Evolutionary conservation across 768 basidiomycete species (phyloP).

Genomic region (Rhodosporidiobolus sp.): DNA sequence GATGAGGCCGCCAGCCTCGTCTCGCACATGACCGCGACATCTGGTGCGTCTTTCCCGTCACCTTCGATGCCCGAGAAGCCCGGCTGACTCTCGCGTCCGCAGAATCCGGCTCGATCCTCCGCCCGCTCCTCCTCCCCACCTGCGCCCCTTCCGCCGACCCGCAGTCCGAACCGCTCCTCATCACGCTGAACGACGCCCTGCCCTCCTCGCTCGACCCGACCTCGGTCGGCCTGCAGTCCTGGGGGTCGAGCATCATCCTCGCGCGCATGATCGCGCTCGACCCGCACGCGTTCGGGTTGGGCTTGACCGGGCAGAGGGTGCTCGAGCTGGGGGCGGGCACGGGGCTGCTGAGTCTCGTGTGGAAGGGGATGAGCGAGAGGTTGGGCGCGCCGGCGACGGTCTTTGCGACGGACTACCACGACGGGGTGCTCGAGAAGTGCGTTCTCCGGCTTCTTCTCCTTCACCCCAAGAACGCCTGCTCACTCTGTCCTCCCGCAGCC

Average conservation of each 20-base stretch:
- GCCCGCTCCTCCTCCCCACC: conserved; percentile 36
- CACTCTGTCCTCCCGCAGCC: conserved; percentile 31
- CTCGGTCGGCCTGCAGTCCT: conserved; percentile 67
- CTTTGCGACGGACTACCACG: conserved; percentile 75
- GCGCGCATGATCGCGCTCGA: conserved; percentile 61
- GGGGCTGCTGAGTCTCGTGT: conserved; percentile 68
- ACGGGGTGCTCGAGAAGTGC: conserved; percentile 64
- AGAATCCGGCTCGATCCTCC: conserved; percentile 34
- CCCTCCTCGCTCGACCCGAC: conserved; percentile 60
- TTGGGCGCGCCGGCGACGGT: conserved; percentile 48
- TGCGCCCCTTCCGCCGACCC: conserved; percentile 15
- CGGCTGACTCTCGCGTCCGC: neutral
- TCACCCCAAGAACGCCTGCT: too few relatives aligned
- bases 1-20: conserved; percentile 29
- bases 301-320: conserved; percentile 49
- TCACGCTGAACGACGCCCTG: conserved; percentile 64
- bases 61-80: too few relatives aligned
- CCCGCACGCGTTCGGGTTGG: conserved; percentile 52
- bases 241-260: conserved; percentile 73
- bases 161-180: conserved; percentile 34
- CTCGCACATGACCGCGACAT: conserved; percentile 21
- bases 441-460: neutral
- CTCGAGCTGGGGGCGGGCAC: conserved; percentile 84
- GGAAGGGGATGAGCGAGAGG: conserved; percentile 37
- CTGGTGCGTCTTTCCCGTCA: conserved; percentile 11